Evolutionary conservation across 345 rosid genomes (phyloP), one percentile per base, ranked within the genome.

Genomic region (Lepidium didymum): DNA sequence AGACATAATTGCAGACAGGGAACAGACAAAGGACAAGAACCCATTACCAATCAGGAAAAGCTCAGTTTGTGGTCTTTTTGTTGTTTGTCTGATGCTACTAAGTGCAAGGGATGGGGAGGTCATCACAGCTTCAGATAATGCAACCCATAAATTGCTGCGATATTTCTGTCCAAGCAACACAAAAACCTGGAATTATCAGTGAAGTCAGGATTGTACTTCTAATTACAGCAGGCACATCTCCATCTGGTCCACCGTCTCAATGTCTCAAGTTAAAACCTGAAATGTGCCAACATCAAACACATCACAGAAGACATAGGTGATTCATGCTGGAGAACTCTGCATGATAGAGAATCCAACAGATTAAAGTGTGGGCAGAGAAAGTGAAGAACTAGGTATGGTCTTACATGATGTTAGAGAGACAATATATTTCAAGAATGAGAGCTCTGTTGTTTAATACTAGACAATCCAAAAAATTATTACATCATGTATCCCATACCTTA

Each of bases 21-120:
- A 42, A 57, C 61, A 73, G 72, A 65, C 77, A 73, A 46, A 66
- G 33, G 77, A 73, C 61, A 73, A 65, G 55, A 73, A 52, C 77
- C 67, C 77, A 73, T 73, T 50, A 65, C 58, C 65, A 56, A 49
- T 47, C 56, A 55, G 25, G 11, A 21, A 72, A 38, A 6, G 38
- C 33, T 14, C 56, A 66, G 77, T 58, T 51, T 42, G 67, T 49
- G 55, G 46, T 65, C 59, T 57, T 65, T 42, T 50, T 56, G 55
- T 50, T 67, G 62, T 57, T 38, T 57, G 38, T 31, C 72, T 49
- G 56, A 51, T 53, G 25, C 21, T 49, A 66, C 62, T 43, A 9
- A 66, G 62, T 58, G 61, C 50, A 50, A 67, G 68, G 77, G 56
- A 66, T 73, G 54, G 73, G 55, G 49, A 41, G 34, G 47, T n/a